Conservation (phyloP, 495 filamentous ascomycete species). For the Bryoglossum gracile region DNA sequence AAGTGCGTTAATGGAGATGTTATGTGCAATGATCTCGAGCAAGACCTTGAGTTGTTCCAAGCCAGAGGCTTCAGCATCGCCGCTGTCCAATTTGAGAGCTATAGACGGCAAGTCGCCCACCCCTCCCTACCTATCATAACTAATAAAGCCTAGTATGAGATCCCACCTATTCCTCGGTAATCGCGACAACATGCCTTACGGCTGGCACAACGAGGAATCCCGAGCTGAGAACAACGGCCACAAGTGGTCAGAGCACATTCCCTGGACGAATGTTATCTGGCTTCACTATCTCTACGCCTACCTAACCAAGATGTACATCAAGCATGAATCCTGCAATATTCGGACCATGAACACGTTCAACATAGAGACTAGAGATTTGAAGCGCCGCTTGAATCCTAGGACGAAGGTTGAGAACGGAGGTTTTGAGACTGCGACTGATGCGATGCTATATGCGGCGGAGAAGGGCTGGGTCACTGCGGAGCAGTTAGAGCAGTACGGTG, state of each 20-base stretch:
- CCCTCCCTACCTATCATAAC: too few species aligned
- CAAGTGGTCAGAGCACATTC: slow-evolving; percentile 25
- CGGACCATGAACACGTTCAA: slow-evolving; percentile 25
- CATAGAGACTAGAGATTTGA: slow-evolving; percentile 35
- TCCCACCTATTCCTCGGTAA: slow-evolving; percentile 36
- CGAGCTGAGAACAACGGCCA: slow-evolving; percentile 21
- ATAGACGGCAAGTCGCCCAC: slow-evolving; percentile 26
- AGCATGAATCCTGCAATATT: background rate
- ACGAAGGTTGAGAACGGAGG: slow-evolving; percentile 18
- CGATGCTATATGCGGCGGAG: slow-evolving; percentile 3
- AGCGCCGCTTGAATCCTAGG: slow-evolving; percentile 34
- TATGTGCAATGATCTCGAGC: slow-evolving; percentile 44
- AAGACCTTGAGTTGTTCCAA: slow-evolving; percentile 42
- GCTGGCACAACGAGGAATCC: slow-evolving; percentile 27
- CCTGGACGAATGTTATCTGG: slow-evolving; percentile 51
- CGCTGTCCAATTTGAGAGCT: slow-evolving; percentile 26
- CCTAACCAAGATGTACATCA: slow-evolving; percentile 8
- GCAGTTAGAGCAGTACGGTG: slow-evolving; percentile 3
- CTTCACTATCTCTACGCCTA: slow-evolving; percentile 36
- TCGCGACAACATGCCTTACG: slow-evolving; percentile 26
- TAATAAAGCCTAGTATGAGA: too few species aligned
- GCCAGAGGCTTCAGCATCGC: background rate
- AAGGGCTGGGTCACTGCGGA: slow-evolving; percentile 15
- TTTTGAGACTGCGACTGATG: slow-evolving; percentile 14
- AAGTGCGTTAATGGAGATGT: slow-evolving; percentile 10